Percentiles rank a stretch among this genome's conserved stretches.
Evolutionary conservation across 306 rosid genomes (phyloP).

Genomic region (Mucuna pruriens): DNA sequence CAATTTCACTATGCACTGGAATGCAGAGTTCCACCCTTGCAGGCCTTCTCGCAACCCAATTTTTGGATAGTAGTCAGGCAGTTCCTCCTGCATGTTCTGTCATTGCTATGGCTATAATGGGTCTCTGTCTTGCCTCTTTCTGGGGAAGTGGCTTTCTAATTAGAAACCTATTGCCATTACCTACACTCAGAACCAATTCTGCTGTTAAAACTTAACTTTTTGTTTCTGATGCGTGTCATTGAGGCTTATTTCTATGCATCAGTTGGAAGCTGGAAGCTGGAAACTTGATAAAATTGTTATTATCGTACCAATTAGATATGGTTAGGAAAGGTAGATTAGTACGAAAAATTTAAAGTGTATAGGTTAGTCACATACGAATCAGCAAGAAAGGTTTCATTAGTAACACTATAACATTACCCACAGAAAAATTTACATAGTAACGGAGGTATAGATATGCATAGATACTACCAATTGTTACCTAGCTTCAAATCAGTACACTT

Average conservation of each 20-base stretch:
- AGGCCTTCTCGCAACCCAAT: slow-evolving; percentile 95
- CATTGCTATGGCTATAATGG: slow-evolving; percentile 92
- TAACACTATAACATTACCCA: slow-evolving; percentile 11
- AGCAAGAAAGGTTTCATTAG: slow-evolving; percentile 26
- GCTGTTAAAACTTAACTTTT: slow-evolving; percentile 42
- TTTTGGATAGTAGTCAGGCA: slow-evolving; percentile 90
- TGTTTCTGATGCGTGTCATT: slow-evolving; percentile 5
- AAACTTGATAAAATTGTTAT: slow-evolving; percentile 11
- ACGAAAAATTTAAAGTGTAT: slow-evolving; percentile 35
- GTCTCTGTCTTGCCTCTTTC: slow-evolving; percentile 90
- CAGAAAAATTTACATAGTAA: neutral
- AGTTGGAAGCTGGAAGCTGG: neutral
- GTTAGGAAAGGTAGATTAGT: slow-evolving; percentile 33
- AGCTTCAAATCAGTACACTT: slow-evolving; percentile 28
- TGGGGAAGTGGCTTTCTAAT: slow-evolving; percentile 86
- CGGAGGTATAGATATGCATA: neutral
- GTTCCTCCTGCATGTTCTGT: slow-evolving; percentile 98
- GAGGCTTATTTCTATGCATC: neutral
- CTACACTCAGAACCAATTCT: slow-evolving; percentile 52
- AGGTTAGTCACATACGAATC: slow-evolving; percentile 30
- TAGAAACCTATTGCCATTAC: slow-evolving; percentile 60
- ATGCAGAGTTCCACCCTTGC: slow-evolving; percentile 99
- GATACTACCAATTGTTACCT: neutral
- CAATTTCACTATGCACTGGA: slow-evolving; percentile 93
- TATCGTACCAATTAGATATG: slow-evolving; percentile 19